These are phyloP conservation scores for Leccinum ochraceum DNA, from an alignment of 768 basidiomycete species.

Conservation along the genomic window DNA sequence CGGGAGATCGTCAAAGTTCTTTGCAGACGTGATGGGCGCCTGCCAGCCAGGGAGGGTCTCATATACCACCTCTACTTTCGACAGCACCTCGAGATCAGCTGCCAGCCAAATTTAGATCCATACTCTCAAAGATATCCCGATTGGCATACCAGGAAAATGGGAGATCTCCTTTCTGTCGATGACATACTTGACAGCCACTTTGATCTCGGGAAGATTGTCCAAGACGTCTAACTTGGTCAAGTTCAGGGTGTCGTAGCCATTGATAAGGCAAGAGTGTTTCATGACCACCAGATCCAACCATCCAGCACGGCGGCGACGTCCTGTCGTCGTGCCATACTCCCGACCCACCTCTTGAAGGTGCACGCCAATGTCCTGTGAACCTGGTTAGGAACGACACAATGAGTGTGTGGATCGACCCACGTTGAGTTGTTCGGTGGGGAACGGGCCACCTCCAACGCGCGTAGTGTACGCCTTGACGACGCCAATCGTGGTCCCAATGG, in stretches of 20 bases:
- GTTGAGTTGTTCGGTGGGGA: conserved; percentile 94
- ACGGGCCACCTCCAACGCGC: conserved; percentile 97
- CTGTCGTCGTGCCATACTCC: conserved; percentile 93
- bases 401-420: conserved; percentile 42
- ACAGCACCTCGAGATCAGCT: conserved; percentile 87
- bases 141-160: conserved; percentile 86
- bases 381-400: conserved; percentile 2
- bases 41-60: conserved; percentile 93
- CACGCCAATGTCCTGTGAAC: conserved; percentile 66
- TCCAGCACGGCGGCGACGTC: conserved; percentile 88
- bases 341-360: conserved; percentile 93
- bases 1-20: conserved; percentile 73
- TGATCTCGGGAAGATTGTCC: conserved; percentile 82
- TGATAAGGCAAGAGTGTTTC: conserved; percentile 89
- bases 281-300: conserved; percentile 98
- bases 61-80: conserved; percentile 81
- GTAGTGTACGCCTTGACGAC: conserved; percentile 99
- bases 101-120: conserved; percentile 3
- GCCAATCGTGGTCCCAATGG: conserved; percentile 84
- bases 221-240: conserved; percentile 96
- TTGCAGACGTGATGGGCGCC: conserved; percentile 63
- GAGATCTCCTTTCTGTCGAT: conserved; percentile 74
- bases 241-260: conserved; percentile 93
- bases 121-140: neutral
- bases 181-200: conserved; percentile 80